These are phyloP conservation scores for Willaertia magna DNA, from an alignment of 208 protist species.

Conservation along the genomic window DNA sequence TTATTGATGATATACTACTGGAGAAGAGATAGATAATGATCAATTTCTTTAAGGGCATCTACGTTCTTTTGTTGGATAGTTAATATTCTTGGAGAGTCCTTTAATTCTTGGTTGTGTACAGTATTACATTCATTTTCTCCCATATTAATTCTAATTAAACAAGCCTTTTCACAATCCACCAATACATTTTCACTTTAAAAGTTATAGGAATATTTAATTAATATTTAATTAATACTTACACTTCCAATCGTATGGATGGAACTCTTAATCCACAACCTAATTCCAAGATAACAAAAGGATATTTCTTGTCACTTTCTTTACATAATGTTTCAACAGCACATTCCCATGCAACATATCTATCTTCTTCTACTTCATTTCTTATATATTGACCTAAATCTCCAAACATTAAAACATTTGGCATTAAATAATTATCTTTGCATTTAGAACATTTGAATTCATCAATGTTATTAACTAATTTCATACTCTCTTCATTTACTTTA, in stretches of 20 bases:
- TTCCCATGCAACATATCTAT: slow-evolving; percentile 12
- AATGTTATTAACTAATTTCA: background rate
- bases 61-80: too few species aligned
- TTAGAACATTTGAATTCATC: background rate
- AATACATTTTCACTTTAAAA: background rate
- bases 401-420: slow-evolving; percentile 19
- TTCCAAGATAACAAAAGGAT: slow-evolving; percentile 13
- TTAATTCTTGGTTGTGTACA: background rate
- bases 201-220: too few species aligned
- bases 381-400: slow-evolving; percentile 9
- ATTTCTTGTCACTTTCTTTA: background rate
- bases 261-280: slow-evolving; percentile 14
- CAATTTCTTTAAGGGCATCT: too few species aligned
- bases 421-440: background rate
- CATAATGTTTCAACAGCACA: background rate
- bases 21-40: too few species aligned
- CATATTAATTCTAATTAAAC: background rate
- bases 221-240: too few species aligned
- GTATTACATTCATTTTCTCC: background rate
- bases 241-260: background rate
- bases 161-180: background rate
- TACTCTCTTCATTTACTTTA: background rate
- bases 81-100: too few species aligned
- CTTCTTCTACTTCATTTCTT: background rate
- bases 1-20: too few species aligned